Evolutionary conservation across 1,284 basidiomycete genomes (phyloP), one percentile per base, ranked within the genome.

Genomic region (Xerocomus cyaneibrunnescens): DNA sequence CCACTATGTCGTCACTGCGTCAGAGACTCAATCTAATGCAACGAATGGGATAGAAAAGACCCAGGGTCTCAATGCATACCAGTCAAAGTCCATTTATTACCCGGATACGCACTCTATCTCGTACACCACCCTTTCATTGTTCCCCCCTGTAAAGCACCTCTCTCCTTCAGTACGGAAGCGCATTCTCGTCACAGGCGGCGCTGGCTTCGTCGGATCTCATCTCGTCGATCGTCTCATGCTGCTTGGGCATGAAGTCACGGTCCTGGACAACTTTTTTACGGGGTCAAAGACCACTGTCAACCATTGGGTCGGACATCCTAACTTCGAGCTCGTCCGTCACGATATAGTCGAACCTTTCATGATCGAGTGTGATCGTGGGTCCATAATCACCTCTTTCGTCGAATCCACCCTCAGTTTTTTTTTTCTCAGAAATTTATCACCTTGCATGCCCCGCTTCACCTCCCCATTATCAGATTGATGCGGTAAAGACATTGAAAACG

Each of bases 251-350:
- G 95, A 98, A 71, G 94, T 98, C 59, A 94, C 93, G 48, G 96
- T 98, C 51, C 74, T 98, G 49, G 96, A 98, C 77, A 98, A 98
- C 76, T 98, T 98, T 72, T 98, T 98, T 76, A 98, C 95, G 21
- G 96, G 96, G 19, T 92, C 90, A 48, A 95, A 95, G 72, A 94
- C 92, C 30, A 95, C 94, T 45, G 85, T 98, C 59, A 89, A 87
- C 56, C 92, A 95, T 69, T 94, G 92, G 92, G 81, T 94, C 57
- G 96, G 96, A 3, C 96, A 99, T 72, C 96, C 96, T 54, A 98
- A 98, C 76, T 99, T 99, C 63, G 96, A 98, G 74, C 79, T 98
- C 73, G 92, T 98, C 58, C 85, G 96, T 54, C 96, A 98, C 72
- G 96, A 99, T 71, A 91, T 99, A 19, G 89, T 96, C 45, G 90